Evolutionary conservation across 2,329 filamentous ascomycete genomes (phyloP), one percentile per base, ranked within the genome.

Genomic region (Calycina marina): DNA sequence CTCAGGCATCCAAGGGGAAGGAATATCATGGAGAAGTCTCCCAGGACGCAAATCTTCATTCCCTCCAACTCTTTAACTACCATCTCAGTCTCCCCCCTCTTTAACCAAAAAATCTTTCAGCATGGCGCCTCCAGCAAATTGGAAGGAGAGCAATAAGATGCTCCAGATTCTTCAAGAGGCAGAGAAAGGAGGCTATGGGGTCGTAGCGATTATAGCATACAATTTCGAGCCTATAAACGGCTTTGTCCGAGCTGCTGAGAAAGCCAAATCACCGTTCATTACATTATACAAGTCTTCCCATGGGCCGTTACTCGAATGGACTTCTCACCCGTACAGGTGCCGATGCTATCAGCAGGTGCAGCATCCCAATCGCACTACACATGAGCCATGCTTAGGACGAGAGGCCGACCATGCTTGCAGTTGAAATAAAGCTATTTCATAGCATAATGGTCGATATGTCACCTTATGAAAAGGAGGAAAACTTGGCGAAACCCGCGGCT

Each of bases 361-460:
- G 52, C 1, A 72, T 78, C 1, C 73, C 73, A 4, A 55, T 78
- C 12, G 61, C 65, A 3, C 54, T 80, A 5, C 75, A 79, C 53
- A 63, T 80, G 43, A 74, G 79, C 56, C 75, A 79, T 50, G 70
- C 69, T 4, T 73, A 77, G 44, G 63, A 64, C 6, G 64, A 66
- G 9, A 63, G 63, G 34, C 61, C 71, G 17, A 70, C 78, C 38
- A 62, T 62, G 10, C 57, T 56, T 1, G 72, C 72, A 0, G 71
- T 69, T 0, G 20, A 22, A 9, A 59, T 67, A 2, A 55, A 71
- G 14, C 63, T 63, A 0, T 81, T 82, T 41, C 77, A 82, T 50
- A 67, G 62, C 30, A 80, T 83, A 50, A 82, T 83, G 77, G 69
- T 83, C 0, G 78, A 83, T 53, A 83, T 83, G 76, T 72, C 64